These are phyloP conservation scores for Phytophthora niederhauseri DNA, from an alignment of 352 stramenopile genomes.

Conservation along the genomic window DNA sequence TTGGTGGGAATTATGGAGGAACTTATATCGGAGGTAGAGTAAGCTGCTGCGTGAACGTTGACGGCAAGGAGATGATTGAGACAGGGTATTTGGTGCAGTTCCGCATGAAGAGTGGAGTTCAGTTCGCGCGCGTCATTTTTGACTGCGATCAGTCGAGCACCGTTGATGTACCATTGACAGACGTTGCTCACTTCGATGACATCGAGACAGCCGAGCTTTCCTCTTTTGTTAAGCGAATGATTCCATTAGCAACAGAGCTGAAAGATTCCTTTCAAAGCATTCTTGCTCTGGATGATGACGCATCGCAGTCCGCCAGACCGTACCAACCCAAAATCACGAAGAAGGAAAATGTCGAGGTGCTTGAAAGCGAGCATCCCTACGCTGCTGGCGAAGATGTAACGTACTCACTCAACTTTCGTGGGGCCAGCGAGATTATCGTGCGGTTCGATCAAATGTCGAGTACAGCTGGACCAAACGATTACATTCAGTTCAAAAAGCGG, in stretches of 20 bases:
- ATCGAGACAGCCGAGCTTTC: conserved; percentile 49
- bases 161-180: conserved; percentile 60
- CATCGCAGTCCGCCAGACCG: not conserved
- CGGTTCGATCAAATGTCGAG: conserved; percentile 81
- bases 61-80: conserved; percentile 77
- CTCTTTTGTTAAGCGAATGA: conserved; percentile 44
- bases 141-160: conserved; percentile 61
- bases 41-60: conserved; percentile 74
- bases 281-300: conserved; percentile 27
- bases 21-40: conserved; percentile 62
- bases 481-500: conserved; percentile 76
- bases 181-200: conserved; percentile 54
- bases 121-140: conserved; percentile 67
- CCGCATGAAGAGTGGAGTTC: conserved; percentile 40
- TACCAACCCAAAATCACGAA: conserved; percentile 57
- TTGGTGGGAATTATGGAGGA: conserved; percentile 62
- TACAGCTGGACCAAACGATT: conserved; percentile 80
- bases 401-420: conserved; percentile 69
- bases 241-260: conserved; percentile 37
- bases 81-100: conserved; percentile 69
- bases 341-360: conserved; percentile 76
- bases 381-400: conserved; percentile 59
- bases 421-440: conserved; percentile 73
- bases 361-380: conserved; percentile 85
- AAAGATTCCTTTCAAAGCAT: conserved; percentile 35